These are phyloP conservation scores for Pichia gijzeniarum DNA, from an alignment of 805 yeast genomes.

Conservation along the genomic window DNA sequence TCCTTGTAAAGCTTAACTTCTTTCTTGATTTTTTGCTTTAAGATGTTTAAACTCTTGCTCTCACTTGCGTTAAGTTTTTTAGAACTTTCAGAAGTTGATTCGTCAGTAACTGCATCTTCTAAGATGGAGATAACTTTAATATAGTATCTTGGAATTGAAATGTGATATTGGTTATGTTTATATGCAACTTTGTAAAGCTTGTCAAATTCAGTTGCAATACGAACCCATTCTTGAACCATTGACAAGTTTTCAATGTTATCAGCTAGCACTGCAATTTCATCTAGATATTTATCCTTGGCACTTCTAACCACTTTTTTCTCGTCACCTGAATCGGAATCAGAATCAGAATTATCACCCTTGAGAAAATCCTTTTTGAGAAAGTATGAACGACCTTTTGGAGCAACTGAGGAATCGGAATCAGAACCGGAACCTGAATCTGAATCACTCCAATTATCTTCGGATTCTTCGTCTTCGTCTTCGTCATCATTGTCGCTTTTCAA, in stretches of 20 bases:
- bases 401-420: slow-evolving; percentile 39
- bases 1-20: slow-evolving; percentile 61
- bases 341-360: slow-evolving; percentile 37
- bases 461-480: slow-evolving; percentile 11
- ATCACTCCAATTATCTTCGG: slow-evolving; percentile 32
- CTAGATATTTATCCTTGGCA: slow-evolving; percentile 87
- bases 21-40: slow-evolving; percentile 84
- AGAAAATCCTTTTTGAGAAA: slow-evolving; percentile 46
- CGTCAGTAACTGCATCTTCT: slow-evolving; percentile 57
- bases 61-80: slow-evolving; percentile 77
- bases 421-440: slow-evolving; percentile 36
- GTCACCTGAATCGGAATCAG: slow-evolving; percentile 41
- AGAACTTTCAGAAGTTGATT: slow-evolving; percentile 37
- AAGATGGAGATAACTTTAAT: slow-evolving; percentile 63
- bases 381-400: slow-evolving; percentile 46
- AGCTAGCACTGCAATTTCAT: slow-evolving; percentile 68
- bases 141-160: slow-evolving; percentile 64
- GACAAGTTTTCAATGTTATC: slow-evolving; percentile 64
- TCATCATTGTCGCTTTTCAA: slow-evolving; percentile 5
- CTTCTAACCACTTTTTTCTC: slow-evolving; percentile 84
- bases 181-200: slow-evolving; percentile 59
- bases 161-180: slow-evolving; percentile 70
- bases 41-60: slow-evolving; percentile 79
- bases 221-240: slow-evolving; percentile 72
- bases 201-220: slow-evolving; percentile 72